These are phyloP conservation scores for Fistulinella prunicolor DNA, from an alignment of 768 basidiomycete species.

Conservation along the genomic window DNA sequence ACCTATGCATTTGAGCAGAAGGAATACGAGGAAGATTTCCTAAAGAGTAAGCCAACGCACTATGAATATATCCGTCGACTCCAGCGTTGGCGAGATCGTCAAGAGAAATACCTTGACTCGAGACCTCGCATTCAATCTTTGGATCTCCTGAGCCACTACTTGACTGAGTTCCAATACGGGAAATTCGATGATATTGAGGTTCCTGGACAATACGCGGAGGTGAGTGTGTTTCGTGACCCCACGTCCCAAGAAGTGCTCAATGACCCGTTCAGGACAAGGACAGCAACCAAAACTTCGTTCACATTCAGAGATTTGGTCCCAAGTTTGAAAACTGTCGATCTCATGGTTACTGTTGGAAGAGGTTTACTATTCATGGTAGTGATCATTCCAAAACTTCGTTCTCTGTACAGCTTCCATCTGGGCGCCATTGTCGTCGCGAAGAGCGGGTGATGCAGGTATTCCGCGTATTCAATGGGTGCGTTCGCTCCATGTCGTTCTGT, in stretches of 20 bases:
- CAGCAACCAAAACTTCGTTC: slow-evolving; percentile 84
- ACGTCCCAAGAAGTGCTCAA: background rate
- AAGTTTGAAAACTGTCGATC: slow-evolving; percentile 89
- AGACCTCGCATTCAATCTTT: slow-evolving; percentile 82
- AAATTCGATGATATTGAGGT: slow-evolving; percentile 98
- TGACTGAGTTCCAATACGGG: slow-evolving; percentile 96
- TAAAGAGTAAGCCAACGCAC: slow-evolving; percentile 71
- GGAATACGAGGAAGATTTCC: slow-evolving; percentile 90
- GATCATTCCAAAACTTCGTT: slow-evolving; percentile 91
- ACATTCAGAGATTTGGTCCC: slow-evolving; percentile 87
- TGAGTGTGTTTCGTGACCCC: slow-evolving; percentile 28
- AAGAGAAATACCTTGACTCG: slow-evolving; percentile 79
- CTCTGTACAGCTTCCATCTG: slow-evolving; percentile 84
- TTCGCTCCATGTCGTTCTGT: background rate
- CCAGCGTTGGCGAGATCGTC: slow-evolving; percentile 91
- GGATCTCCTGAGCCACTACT: slow-evolving; percentile 84
- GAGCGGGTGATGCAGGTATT: slow-evolving; percentile 90
- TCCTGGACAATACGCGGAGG: slow-evolving; percentile 98
- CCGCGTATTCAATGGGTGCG: slow-evolving; percentile 90
- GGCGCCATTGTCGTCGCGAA: slow-evolving; percentile 84
- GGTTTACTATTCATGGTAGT: slow-evolving; percentile 86
- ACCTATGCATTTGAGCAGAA: slow-evolving; percentile 44
- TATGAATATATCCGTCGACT: slow-evolving; percentile 86
- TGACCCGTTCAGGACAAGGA: slow-evolving; percentile 78
- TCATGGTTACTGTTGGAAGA: slow-evolving; percentile 82